phyloP scores from a whole-genome alignment of 345 rosid species.

The Lepidium africanum region DNA sequence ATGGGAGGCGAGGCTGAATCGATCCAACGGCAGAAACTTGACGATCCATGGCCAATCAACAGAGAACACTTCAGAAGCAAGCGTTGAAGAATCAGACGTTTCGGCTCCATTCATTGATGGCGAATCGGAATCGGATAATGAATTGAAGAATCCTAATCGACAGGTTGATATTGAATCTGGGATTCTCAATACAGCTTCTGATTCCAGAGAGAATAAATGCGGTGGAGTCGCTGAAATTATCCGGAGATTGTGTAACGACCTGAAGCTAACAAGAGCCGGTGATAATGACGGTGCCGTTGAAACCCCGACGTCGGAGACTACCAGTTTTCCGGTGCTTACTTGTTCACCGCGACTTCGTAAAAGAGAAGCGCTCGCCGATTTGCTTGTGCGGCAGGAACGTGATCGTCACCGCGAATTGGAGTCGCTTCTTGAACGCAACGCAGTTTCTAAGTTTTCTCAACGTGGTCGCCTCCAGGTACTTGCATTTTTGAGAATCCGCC shows the following conservation, averaged over 20 bases:
- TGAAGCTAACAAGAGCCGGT: conserved; percentile 4
- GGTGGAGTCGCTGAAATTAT: conserved; percentile 62
- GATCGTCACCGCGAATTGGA: conserved; percentile 51
- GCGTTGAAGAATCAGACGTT: background rate
- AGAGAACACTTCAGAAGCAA: background rate
- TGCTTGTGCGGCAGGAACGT: conserved; percentile 51
- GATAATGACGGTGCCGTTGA: conserved; percentile 5
- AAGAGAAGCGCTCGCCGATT: conserved; percentile 62
- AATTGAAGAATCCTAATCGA: conserved; percentile 2
- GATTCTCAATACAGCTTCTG: background rate
- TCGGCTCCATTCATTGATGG: conserved; percentile 8
- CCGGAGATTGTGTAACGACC: conserved; percentile 28
- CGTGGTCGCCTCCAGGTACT: conserved; percentile 81
- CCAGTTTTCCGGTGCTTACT: conserved; percentile 14
- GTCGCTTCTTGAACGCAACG: conserved; percentile 37
- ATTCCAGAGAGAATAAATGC: conserved; percentile 38
- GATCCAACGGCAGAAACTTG: conserved; percentile 25
- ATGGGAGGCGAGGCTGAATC: conserved; percentile 76
- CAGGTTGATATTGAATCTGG: conserved; percentile 16
- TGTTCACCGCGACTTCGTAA: conserved; percentile 57
- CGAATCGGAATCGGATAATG: conserved; percentile 25
- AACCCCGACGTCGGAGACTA: background rate
- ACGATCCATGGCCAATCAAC: background rate
- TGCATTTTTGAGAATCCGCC: background rate
- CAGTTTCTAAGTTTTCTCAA: conserved; percentile 64